Conservation (phyloP, 805 yeast species). For the Kuraishia cidri region DNA sequence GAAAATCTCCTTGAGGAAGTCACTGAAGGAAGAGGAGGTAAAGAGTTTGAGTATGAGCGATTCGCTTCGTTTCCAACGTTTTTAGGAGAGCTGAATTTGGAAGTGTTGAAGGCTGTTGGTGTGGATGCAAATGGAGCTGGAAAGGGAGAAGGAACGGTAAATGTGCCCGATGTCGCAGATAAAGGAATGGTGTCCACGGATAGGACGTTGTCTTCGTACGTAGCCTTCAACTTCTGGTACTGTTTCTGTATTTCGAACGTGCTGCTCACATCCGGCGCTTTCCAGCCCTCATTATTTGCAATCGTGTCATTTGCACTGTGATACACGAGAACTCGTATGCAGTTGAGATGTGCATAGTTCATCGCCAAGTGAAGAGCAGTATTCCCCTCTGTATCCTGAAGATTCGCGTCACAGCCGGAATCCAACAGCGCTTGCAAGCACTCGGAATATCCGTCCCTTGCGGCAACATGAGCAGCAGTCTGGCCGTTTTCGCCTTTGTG, state of each 20-base stretch:
- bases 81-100: no score
- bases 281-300: conserved; percentile 54
- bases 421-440: conserved; percentile 59
- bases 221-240: conserved; percentile 20
- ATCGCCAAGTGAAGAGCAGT: conserved; percentile 82
- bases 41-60: no score
- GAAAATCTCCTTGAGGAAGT: conserved; percentile 15
- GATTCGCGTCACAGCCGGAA: conserved; percentile 69
- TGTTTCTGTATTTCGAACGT: conserved; percentile 40
- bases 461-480: conserved; percentile 66
- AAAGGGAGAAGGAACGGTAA: no score
- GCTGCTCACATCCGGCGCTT: conserved; percentile 50
- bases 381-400: conserved; percentile 67
- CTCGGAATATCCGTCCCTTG: conserved; percentile 47
- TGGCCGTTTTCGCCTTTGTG: conserved; percentile 34
- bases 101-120: no score
- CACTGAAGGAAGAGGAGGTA: no score
- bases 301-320: conserved; percentile 38
- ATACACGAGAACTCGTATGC: conserved; percentile 41
- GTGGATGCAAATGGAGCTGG: no score
- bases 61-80: no score
- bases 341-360: conserved; percentile 54
- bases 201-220: no score
- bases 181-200: no score
- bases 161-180: no score